Conservation (phyloP, 305 asterid species). For the Withania somnifera region DNA sequence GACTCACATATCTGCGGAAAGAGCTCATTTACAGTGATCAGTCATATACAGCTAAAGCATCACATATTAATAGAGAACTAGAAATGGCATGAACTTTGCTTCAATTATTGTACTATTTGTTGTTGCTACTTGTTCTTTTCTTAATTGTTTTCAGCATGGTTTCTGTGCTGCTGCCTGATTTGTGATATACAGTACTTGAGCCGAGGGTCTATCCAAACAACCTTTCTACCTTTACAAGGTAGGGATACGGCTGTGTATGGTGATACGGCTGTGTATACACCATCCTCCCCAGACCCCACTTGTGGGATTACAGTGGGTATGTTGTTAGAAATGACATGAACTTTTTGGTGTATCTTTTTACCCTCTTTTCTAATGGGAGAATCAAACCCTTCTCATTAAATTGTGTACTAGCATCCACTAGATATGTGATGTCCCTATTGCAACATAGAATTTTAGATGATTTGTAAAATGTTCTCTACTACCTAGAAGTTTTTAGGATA, state of each 20-base stretch:
- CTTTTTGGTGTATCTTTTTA: neutral
- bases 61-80: neutral
- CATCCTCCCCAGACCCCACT: too few species aligned
- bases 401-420: neutral
- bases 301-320: too few species aligned
- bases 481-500: neutral
- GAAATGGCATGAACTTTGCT: neutral
- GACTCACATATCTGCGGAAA: neutral
- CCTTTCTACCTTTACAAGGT: too few species aligned
- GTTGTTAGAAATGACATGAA: neutral
- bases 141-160: too few species aligned
- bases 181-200: too few species aligned
- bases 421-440: neutral
- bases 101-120: too few species aligned
- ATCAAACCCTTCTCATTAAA: neutral
- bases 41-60: neutral
- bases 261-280: too few species aligned
- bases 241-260: too few species aligned
- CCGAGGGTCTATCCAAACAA: too few species aligned
- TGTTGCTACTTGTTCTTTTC: too few species aligned
- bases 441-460: neutral
- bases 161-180: too few species aligned
- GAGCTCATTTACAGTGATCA: neutral
- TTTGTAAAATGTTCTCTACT: neutral
- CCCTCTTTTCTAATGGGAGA: neutral